Percentiles rank a stretch among this genome's conserved stretches.
Conservation (phyloP, 2,329 filamentous ascomycete genomes). For the Thermomyces lanuginosus region DNA sequence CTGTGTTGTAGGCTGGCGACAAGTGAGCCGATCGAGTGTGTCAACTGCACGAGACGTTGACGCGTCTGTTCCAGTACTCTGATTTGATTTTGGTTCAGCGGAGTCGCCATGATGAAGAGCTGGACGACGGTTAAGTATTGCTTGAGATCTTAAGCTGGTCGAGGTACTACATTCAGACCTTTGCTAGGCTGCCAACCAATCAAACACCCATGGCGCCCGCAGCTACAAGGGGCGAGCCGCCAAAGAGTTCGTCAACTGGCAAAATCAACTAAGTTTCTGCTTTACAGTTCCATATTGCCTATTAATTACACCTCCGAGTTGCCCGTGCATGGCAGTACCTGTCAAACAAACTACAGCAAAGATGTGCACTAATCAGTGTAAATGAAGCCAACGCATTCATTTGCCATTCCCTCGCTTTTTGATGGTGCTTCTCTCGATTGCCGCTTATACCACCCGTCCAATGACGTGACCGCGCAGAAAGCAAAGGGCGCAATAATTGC, state of each 20-base stretch:
- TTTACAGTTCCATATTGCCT: too few species aligned
- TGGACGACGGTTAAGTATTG: background rate
- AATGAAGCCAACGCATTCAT: constrained; percentile 31
- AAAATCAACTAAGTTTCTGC: too few species aligned
- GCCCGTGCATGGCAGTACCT: too few species aligned
- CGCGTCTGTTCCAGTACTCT: constrained; percentile 57
- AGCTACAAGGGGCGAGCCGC: too few species aligned
- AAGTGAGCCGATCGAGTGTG: constrained; percentile 50
- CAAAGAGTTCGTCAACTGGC: too few species aligned
- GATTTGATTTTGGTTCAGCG: constrained; percentile 26
- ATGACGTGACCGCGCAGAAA: constrained; percentile 18
- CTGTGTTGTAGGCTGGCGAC: constrained; percentile 44
- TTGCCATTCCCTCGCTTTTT: constrained; percentile 71
- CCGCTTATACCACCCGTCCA: constrained; percentile 58
- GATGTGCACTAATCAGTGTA: constrained; percentile 2
- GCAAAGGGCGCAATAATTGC: constrained; percentile 52
- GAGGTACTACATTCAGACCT: too few species aligned
- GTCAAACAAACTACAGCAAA: too few species aligned
- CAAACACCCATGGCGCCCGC: too few species aligned
- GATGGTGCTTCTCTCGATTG: constrained; percentile 63
- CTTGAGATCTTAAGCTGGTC: too few species aligned
- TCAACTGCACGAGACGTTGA: constrained; percentile 50
- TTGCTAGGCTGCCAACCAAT: too few species aligned
- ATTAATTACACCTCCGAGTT: too few species aligned
- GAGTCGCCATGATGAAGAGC: constrained; percentile 17